Evolutionary conservation across 257 asterid genomes (phyloP), one percentile per base, ranked within the genome.

Genomic region (Nicotiana attenuata): DNA sequence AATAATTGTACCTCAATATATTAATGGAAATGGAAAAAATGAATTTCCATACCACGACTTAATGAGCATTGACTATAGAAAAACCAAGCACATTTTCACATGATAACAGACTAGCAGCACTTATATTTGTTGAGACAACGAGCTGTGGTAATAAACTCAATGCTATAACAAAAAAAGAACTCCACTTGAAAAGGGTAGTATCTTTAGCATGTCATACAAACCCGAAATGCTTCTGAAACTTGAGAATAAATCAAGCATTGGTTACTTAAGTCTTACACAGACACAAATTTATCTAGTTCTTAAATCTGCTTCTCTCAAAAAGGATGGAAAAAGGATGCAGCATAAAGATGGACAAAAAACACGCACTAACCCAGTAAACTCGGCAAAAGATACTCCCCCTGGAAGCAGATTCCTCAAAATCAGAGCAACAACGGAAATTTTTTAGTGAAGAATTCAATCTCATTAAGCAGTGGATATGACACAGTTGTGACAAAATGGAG

Each of bases 31-130:
- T 14, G 61, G 0, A 0, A 71, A 68, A 71, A 73, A 41, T 41
- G 78, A 73, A 47, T 73, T 69, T 45, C 78, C 78, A 24, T 47
- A 24, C 41, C 79, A 73, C 5, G 3, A 47, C 79, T 73, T 41
- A 33, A 71, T 22, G 35, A 71, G 29, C 59, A 56, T 50, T 73
- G 52, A 73, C 63, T 24, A 73, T 24, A 73, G 79, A 50, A 73
- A 50, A 47, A 38, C 24, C 41, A 24, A 73, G 78, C 15, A 73
- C 24, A 73, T 24, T 17, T 22, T 50, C 79, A 50, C 79, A 73
- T 73, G 79, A 50, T 47, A 73, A 73, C n/a, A 73, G 63, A 73
- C 16, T 73, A 73, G 41, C 79, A 73, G 1, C 78, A 71, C 60
- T 47, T 73, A 24, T 24, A 14, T 47, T 47, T 50, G 41, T 50